Evolutionary conservation across 73 alveolate species (phyloP), one percentile per base, ranked within the genome.

Genomic region (Paramecium primaurelia): DNA sequence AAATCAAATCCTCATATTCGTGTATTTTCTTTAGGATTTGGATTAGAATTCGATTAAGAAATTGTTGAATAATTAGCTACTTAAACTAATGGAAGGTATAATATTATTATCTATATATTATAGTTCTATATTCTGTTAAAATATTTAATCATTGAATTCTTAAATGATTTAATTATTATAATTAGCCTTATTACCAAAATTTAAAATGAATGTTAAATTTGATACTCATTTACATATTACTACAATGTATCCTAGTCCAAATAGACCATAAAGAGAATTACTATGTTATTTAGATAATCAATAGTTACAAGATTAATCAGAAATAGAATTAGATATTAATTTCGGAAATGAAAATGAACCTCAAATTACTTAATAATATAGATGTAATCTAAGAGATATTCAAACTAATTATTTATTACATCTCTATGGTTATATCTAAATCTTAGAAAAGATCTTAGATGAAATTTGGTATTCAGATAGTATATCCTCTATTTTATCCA

Each of bases 281-380:
- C 20, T 64, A 14, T 64, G 84, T 12, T 64, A 32, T 32, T 9
- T 64, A 11, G 84, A 64, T 64, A 64, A 34, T 64, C 30, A 32
- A 5, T 4, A 64, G 9, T 64, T 64, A 28, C 12, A 64, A 28
- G 26, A 34, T 2, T 32, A 64, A 32, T 34, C 84, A 64, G 47
- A 64, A 34, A 64, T 64, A 25, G 84, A 64, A 64, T 64, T 64
- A 12, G 84, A 64, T 28, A 64, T 64, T 26, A 64, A 4, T 28
- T 64, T 64, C 12, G 84, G 84, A 64, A 34, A 32, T 64, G 84
- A 64, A 32, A 64, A 64, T 64, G 84, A 64, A 64, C 84, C 84
- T 32, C 12, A 28, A 12, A 2, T 64, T 28, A 28, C 9, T 0
- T 64, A 64, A 26, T 14, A 28, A 64, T 64, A 64, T 10, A 64